phyloP scores from a whole-genome alignment of 768 basidiomycete species.

The Lactifluus piperatus region DNA sequence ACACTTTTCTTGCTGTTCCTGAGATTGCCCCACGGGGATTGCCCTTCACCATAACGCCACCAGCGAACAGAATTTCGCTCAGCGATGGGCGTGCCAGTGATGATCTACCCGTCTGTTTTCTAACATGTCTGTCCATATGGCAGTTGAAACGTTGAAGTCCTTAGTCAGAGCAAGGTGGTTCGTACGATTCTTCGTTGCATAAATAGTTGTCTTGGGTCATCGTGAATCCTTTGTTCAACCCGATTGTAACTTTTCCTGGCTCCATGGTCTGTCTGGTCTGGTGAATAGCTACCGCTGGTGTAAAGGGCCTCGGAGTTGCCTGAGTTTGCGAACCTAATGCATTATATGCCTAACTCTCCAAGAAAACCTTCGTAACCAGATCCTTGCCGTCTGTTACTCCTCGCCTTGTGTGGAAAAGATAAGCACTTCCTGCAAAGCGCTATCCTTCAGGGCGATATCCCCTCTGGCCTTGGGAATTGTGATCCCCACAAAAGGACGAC shows the following conservation, averaged over 20 bases:
- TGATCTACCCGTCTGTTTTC: no score
- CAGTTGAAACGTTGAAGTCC: no score
- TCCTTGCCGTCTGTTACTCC: not conserved
- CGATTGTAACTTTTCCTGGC: not conserved
- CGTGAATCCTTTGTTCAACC: not conserved
- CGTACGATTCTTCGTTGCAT: no score
- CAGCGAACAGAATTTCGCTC: not conserved
- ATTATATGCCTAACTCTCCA: not conserved
- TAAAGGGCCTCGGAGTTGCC: not conserved
- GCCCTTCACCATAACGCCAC: not conserved
- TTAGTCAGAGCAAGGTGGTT: no score
- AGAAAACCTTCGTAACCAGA: not conserved
- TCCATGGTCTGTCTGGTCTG: not conserved
- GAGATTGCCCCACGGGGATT: not conserved
- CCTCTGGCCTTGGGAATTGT: not conserved
- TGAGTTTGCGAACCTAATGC: not conserved
- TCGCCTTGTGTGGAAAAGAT: not conserved
- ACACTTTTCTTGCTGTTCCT: not conserved
- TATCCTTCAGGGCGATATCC: not conserved
- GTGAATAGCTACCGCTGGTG: not conserved
- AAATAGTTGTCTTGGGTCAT: no score
- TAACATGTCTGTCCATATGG: no score
- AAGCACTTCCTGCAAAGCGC: not conserved
- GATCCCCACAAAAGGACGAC: not conserved
- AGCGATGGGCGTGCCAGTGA: no score